Base-by-base conservation (phyloP, 164 flowering plant genomes). In the Tetrastigma voinierianum region DNA sequence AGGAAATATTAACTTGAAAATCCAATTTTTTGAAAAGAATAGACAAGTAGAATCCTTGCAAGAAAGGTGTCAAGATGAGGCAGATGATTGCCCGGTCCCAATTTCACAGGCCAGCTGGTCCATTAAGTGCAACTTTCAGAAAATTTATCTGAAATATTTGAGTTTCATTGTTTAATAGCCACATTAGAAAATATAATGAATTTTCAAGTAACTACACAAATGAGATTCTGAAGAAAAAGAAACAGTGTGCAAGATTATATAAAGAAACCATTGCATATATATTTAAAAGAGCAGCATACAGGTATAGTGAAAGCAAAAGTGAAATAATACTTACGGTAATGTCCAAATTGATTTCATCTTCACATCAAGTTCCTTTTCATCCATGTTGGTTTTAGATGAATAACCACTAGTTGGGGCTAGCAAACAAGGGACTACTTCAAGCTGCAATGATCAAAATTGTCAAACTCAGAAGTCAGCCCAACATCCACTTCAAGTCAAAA, bases 371-470 rank as follows among this genome's bases (percentile, higher is more conserved):
- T 78, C 79, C 63, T 56, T 51, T 21, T 70, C 40, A 58, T 65
- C 71, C 17, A 69, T 52, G 58, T 71, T 64, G 4, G 21, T 19
- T 25, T 53, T 46, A 53, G 78, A 71, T 25, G 70, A 62, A 70
- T 64, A 48, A 15, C 67, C 83, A 71, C 24, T 69, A 66, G 77
- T 16, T 10, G 93, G 83, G 17, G 93, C 84, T 67, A 93, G 95
- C 83, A 93, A 77, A 78, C 90, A 93, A 21, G 98, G 98, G 57
- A 74, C 83, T 62, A 93, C 91, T 44, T 90, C 93, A 75, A 93
- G 85, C 98, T 93, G 89, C 70, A 81, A 47, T 25, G 60, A 75
- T 46, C 61, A 77, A 71, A 23, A 25, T 54, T 43, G 13, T 40
- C 51, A 58, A 59, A 51, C 13, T 20, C 51, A 72, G 64, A 61